Evolutionary conservation across 441 rosid species (phyloP), one percentile per base, ranked within the genome.

Genomic region (Mallotus japonicus): DNA sequence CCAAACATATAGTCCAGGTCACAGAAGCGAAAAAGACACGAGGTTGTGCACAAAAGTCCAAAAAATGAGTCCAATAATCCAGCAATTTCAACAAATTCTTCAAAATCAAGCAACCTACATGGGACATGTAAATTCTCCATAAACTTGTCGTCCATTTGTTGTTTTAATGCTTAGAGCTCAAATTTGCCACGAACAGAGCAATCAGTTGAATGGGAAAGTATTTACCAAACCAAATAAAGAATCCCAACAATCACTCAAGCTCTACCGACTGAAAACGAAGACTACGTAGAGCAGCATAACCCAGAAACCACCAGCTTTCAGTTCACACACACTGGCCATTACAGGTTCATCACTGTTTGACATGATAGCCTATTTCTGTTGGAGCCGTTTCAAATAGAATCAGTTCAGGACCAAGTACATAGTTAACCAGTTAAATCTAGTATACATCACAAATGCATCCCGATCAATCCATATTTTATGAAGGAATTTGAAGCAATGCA

Each of bases 11-110:
- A 65, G 22, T 20, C 55, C 10, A 12, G n/a, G 2, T 20, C 15
- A 34, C 32, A 19, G 7, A 54, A 13, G 40, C 14, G 64, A 70
- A 22, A 58, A 24, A 0, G 57, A 70, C 73, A 70, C 10, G 16
- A 50, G 14, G 51, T 2, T n/a, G 56, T 70, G 47, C 65, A 2
- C 42, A 12, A 32, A 60, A 60, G 73, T 70, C 73, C 65, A 47
- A 24, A 13, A 17, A 16, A 69, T 42, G 40, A 70, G 17, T 42
- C 12, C 46, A 20, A 6, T 44, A 14, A 7, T 24, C 9, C 19
- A 15, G 63, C 50, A 1, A 70, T 17, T 32, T 32, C 55, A n/a
- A 47, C 7, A 40, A 69, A 40, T 28, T 13, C 53, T 69, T 69
- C 63, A 40, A n/a, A 55, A 69, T 37, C 37, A 69, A 55, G 51